Conservation (phyloP, 73 alveolate genomes). For the Urostyla sp. region DNA sequence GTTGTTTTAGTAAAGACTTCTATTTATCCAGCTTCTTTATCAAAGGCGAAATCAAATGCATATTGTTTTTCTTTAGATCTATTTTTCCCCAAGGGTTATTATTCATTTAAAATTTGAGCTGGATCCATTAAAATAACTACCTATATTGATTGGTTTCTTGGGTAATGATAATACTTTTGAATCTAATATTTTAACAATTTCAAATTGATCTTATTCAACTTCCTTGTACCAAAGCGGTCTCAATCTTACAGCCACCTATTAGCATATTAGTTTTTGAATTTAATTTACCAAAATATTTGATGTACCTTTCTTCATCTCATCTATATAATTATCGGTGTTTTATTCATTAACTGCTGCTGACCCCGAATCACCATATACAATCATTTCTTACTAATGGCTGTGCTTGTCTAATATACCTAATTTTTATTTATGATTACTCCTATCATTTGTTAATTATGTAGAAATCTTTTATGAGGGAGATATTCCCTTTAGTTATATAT, state of each 20-base stretch:
- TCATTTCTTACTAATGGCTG: too few species aligned
- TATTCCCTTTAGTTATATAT: too few species aligned
- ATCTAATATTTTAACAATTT: slow-evolving; percentile 67
- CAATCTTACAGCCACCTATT: slow-evolving; percentile 81
- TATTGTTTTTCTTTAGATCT: slow-evolving; percentile 94
- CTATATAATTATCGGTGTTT: slow-evolving; percentile 72
- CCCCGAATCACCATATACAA: background rate
- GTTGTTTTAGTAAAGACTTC: slow-evolving; percentile 93
- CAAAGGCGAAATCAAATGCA: slow-evolving; percentile 98
- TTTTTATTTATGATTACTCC: too few species aligned
- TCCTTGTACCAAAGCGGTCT: slow-evolving; percentile 86
- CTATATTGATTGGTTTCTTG: background rate
- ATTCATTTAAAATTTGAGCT: slow-evolving; percentile 48
- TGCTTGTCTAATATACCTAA: too few species aligned
- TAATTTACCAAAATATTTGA: slow-evolving; percentile 75
- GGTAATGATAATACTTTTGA: slow-evolving; percentile 29
- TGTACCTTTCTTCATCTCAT: slow-evolving; percentile 81
- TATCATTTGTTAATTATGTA: too few species aligned
- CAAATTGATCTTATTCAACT: slow-evolving; percentile 63
- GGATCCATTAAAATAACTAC: slow-evolving; percentile 78
- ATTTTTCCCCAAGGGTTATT: slow-evolving; percentile 84
- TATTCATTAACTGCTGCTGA: background rate
- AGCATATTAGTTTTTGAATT: background rate
- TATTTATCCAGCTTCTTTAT: slow-evolving; percentile 84
- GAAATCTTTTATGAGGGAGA: too few species aligned